phyloP scores from a whole-genome alignment of 331 rosid genomes.

The Acacia concinna region DNA sequence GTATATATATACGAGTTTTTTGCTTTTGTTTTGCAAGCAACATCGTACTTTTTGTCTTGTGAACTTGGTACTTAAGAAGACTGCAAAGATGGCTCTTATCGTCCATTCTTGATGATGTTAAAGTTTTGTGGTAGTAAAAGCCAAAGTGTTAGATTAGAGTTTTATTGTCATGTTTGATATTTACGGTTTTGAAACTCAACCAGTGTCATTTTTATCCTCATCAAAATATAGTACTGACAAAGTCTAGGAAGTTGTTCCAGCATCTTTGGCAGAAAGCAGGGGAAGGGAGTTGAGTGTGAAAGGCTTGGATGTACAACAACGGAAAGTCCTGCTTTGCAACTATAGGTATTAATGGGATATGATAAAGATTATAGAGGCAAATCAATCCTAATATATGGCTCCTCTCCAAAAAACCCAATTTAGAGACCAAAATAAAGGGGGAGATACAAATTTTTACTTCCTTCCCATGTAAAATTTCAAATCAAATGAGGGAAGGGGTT shows the following conservation, averaged over 20 bases:
- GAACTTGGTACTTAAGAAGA: conserved; percentile 71
- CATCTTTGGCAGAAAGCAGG: too few relatives aligned
- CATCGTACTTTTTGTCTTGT: conserved; percentile 77
- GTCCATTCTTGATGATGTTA: conserved; percentile 65
- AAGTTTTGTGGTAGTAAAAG: conserved; percentile 73
- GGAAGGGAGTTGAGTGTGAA: too few relatives aligned
- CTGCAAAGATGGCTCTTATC: conserved; percentile 74
- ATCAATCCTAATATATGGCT: too few relatives aligned
- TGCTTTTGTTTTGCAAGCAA: conserved; percentile 32
- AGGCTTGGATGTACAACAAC: too few relatives aligned
- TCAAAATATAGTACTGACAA: background rate
- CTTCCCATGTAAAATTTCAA: too few relatives aligned
- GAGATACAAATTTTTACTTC: too few relatives aligned
- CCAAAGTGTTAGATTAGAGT: conserved; percentile 66
- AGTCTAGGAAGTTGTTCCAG: background rate
- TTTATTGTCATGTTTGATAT: conserved; percentile 64
- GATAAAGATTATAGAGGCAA: too few relatives aligned
- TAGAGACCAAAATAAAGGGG: too few relatives aligned
- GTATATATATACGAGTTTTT: background rate
- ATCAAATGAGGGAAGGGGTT: too few relatives aligned
- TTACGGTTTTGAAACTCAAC: conserved; percentile 40
- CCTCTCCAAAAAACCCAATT: too few relatives aligned
- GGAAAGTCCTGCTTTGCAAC: too few relatives aligned
- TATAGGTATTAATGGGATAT: too few relatives aligned
- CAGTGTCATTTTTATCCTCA: conserved; percentile 41